These are phyloP conservation scores for Xylariaceae sp. DNA, from an alignment of 2,329 filamentous ascomycete species.

Conservation along the genomic window DNA sequence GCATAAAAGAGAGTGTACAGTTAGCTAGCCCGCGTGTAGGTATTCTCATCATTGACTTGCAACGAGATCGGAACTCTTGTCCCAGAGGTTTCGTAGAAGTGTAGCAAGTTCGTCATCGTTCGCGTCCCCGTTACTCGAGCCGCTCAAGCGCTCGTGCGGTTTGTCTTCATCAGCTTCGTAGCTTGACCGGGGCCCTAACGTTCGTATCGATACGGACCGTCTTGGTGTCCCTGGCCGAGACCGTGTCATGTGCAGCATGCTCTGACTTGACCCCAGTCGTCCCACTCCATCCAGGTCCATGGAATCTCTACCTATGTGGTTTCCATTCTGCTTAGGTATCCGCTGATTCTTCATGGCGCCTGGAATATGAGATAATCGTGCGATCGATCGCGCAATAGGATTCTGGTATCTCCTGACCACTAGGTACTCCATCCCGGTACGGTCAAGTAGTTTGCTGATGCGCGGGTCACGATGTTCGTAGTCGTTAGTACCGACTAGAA, in stretches of 20 bases:
- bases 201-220: constrained; percentile 35
- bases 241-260: constrained; percentile 32
- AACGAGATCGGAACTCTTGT: constrained; percentile 15
- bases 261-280: constrained; percentile 38
- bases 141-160: constrained; percentile 42
- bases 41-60: constrained; percentile 10
- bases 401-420: constrained; percentile 69
- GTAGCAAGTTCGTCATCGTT: constrained; percentile 44
- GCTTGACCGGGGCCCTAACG: constrained; percentile 40
- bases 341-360: constrained; percentile 46
- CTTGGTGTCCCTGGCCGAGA: constrained; percentile 33
- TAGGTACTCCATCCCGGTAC: constrained; percentile 67
- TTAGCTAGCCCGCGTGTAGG: background rate
- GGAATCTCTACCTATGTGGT: constrained; percentile 31
- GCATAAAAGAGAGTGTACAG: background rate
- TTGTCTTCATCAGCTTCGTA: constrained; percentile 44
- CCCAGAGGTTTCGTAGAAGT: constrained; percentile 18
- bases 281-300: constrained; percentile 25
- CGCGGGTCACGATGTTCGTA: constrained; percentile 59
- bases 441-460: constrained; percentile 60
- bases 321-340: constrained; percentile 39
- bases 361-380: constrained; percentile 48
- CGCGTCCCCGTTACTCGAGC: constrained; percentile 44
- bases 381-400: constrained; percentile 59
- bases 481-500: constrained; percentile 48